phyloP scores from a whole-genome alignment of 2,329 filamentous ascomycete genomes.

The Colletotrichum shisoi region DNA sequence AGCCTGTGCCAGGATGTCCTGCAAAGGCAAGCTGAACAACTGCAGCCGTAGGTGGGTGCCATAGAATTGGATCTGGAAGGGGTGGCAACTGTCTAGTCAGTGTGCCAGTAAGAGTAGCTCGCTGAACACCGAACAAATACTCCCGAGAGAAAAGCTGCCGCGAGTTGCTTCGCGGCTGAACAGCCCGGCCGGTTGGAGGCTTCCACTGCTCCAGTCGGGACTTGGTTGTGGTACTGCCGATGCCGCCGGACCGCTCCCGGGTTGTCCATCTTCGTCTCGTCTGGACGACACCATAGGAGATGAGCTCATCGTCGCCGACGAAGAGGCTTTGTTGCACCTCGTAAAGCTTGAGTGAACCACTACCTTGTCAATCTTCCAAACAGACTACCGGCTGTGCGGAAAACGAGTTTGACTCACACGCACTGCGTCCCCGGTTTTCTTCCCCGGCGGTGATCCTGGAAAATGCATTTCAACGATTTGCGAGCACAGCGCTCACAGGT shows the following conservation, averaged over 20 bases:
- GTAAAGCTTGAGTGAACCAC: neutral
- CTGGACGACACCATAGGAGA: neutral
- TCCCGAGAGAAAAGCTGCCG: constrained; percentile 48
- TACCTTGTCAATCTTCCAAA: neutral
- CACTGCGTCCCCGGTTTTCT: constrained; percentile 51
- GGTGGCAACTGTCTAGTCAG: constrained; percentile 43
- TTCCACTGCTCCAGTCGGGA: constrained; percentile 37
- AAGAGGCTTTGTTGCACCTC: constrained; percentile 1
- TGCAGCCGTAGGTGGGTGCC: constrained; percentile 50
- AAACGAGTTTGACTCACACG: neutral
- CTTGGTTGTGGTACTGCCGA: constrained; percentile 8
- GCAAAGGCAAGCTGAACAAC: constrained; percentile 49
- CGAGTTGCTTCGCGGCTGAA: constrained; percentile 48
- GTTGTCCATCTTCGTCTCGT: neutral
- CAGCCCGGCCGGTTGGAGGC: constrained; percentile 47
- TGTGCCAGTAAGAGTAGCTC: neutral
- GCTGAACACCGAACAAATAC: constrained; percentile 36
- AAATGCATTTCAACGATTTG: constrained; percentile 51
- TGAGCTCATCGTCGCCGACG: neutral
- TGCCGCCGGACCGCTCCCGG: neutral
- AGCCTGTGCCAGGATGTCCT: constrained; percentile 44
- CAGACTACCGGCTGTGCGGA: too few species aligned
- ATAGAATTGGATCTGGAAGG: constrained; percentile 52
- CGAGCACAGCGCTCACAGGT: constrained; percentile 50
- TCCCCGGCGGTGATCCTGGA: constrained; percentile 51